These are phyloP conservation scores for Hypoxylon sp. DNA, from an alignment of 2,329 filamentous ascomycete genomes.

Conservation along the genomic window DNA sequence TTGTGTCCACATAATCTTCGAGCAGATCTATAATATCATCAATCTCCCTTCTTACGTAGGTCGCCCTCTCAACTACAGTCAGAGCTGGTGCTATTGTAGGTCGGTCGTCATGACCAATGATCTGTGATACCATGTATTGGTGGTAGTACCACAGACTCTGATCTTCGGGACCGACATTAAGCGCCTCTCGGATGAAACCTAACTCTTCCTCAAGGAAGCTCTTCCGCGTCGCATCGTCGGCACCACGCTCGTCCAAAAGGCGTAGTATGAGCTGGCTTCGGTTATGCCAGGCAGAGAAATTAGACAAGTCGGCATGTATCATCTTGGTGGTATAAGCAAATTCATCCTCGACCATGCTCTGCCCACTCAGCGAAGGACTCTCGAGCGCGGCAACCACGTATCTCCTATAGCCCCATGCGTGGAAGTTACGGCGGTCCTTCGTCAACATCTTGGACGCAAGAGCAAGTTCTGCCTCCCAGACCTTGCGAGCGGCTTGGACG, in stretches of 20 bases:
- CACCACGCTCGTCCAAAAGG: conserved; percentile 74
- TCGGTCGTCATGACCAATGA: conserved; percentile 58
- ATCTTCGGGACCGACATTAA: conserved; percentile 91
- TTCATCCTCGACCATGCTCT: conserved; percentile 78
- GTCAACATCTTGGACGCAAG: conserved; percentile 88
- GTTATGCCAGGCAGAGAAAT: conserved; percentile 97
- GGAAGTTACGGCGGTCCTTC: conserved; percentile 90
- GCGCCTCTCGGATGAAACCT: conserved; percentile 74
- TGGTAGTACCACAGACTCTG: conserved; percentile 99
- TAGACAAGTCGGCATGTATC: conserved; percentile 85
- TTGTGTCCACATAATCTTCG: conserved; percentile 63
- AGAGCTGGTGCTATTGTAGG: conserved; percentile 72
- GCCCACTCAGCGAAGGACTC: conserved; percentile 58
- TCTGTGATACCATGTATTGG: conserved; percentile 80
- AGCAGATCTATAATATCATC: conserved; percentile 74
- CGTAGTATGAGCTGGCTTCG: conserved; percentile 83
- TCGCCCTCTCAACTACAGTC: conserved; percentile 65
- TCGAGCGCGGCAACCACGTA: conserved; percentile 81
- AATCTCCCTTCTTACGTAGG: conserved; percentile 75
- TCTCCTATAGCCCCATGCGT: conserved; percentile 93
- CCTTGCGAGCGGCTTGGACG: conserved; percentile 60
- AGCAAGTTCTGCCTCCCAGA: conserved; percentile 87
- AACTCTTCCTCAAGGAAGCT: conserved; percentile 82
- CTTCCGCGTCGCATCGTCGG: conserved; percentile 68
- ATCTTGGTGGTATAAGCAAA: conserved; percentile 91